Conservation (phyloP, 768 basidiomycete species). For the Clitopilus passeckerianus region DNA sequence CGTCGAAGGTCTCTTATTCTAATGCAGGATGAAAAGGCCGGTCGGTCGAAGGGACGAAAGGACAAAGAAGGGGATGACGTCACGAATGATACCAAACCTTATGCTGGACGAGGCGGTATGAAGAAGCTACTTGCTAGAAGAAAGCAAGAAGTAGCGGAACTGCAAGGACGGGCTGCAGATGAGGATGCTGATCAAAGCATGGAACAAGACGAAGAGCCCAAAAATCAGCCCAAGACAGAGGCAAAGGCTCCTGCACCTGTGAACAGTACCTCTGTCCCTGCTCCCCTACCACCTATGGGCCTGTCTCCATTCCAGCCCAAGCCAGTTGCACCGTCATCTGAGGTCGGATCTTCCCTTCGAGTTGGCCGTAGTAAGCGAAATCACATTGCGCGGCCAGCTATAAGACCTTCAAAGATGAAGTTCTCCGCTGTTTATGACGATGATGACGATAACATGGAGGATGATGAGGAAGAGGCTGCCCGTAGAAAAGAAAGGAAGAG, state of each 20-base stretch:
- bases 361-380: constrained; percentile 63
- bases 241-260: constrained; percentile 13
- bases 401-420: constrained; percentile 38
- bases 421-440: constrained; percentile 67
- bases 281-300: constrained; percentile 18
- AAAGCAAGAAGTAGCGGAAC: constrained; percentile 47
- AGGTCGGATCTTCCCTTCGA: constrained; percentile 35
- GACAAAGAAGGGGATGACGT: constrained; percentile 31
- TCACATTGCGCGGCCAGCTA: constrained; percentile 54
- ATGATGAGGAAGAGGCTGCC: constrained; percentile 25
- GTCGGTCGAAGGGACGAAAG: constrained; percentile 41
- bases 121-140: constrained; percentile 69
- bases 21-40: constrained; percentile 56
- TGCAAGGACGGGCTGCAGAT: constrained; percentile 17
- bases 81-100: constrained; percentile 63
- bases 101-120: constrained; percentile 75
- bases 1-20: constrained; percentile 40
- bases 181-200: constrained; percentile 26
- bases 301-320: constrained; percentile 25
- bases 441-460: constrained; percentile 37
- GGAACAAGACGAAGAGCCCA: constrained; percentile 16
- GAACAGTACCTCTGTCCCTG: constrained; percentile 6
- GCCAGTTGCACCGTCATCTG: constrained; percentile 18
- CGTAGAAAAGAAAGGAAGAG: constrained; percentile 37
- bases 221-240: constrained; percentile 6